These are phyloP conservation scores for Fraxinus floribunda DNA, from an alignment of 305 asterid species.

Conservation along the genomic window DNA sequence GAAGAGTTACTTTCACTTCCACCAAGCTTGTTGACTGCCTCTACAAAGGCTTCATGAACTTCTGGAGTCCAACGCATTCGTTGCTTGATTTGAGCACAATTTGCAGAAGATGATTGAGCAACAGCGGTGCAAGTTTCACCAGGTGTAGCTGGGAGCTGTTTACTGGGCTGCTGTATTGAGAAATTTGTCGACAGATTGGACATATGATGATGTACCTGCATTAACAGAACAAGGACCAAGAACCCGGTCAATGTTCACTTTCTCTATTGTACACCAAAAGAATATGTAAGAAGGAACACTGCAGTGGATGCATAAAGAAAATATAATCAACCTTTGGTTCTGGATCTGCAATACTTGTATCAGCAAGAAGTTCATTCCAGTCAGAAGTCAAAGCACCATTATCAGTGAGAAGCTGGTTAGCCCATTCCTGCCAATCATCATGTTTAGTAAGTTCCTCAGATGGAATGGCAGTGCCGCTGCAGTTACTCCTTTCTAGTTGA, in stretches of 20 bases:
- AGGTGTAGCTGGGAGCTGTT: constrained; percentile 41
- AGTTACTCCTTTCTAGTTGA: constrained; percentile 42
- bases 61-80: constrained; percentile 77
- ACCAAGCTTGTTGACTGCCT: constrained; percentile 67
- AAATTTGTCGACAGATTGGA: constrained; percentile 31
- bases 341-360: constrained; percentile 41
- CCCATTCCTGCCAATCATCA: constrained; percentile 59
- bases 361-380: constrained; percentile 59
- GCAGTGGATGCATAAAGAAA: constrained; percentile 1
- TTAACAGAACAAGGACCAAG: constrained; percentile 7
- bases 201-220: constrained; percentile 23
- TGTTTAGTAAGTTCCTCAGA: constrained; percentile 42
- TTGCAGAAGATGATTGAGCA: constrained; percentile 45
- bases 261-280: background rate
- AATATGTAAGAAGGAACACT: constrained; percentile 15
- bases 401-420: constrained; percentile 56
- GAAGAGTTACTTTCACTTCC: constrained; percentile 57
- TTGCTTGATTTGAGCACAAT: constrained; percentile 48
- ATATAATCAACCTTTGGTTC: constrained; percentile 34
- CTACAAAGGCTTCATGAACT: constrained; percentile 66
- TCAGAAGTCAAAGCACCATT: constrained; percentile 45
- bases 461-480: constrained; percentile 28
- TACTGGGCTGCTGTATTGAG: constrained; percentile 31
- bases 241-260: constrained; percentile 3
- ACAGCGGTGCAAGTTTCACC: constrained; percentile 35